A percentile compares a stretch with the other conserved stretches of the same genome.
phyloP scores from a whole-genome alignment of 2,329 filamentous ascomycete genomes.

The Cladosporium austrohemisphaericum region DNA sequence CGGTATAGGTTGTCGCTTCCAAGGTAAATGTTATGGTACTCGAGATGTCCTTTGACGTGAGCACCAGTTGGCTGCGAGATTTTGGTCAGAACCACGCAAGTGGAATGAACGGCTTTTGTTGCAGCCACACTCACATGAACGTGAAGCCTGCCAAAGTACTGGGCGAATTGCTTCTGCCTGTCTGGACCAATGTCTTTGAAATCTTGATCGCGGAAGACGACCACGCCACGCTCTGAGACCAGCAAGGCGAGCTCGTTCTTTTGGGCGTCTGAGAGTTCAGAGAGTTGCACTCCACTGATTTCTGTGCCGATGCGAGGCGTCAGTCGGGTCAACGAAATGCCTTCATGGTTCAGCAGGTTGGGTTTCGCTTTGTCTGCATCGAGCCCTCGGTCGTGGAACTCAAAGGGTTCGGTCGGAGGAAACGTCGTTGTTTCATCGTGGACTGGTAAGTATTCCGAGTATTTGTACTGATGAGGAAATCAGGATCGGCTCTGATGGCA shows the following conservation, averaged over 20 bases:
- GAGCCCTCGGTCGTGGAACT: conserved; percentile 71
- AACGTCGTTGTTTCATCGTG: not conserved
- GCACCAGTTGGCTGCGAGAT: conserved; percentile 58
- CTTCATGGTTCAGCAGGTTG: conserved; percentile 54
- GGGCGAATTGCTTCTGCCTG: conserved; percentile 18
- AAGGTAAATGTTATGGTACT: conserved; percentile 3
- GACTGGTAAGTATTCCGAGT: not conserved
- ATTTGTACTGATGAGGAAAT: not conserved
- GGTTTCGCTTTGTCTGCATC: conserved; percentile 67
- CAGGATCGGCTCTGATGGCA: too few relatives aligned
- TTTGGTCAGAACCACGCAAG: conserved; percentile 24
- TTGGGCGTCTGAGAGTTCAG: conserved; percentile 55
- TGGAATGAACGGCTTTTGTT: conserved; percentile 57
- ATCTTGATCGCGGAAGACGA: conserved; percentile 48
- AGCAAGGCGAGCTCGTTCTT: conserved; percentile 58
- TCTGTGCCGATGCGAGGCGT: conserved; percentile 47
- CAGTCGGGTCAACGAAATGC: not conserved
- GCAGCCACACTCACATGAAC: conserved; percentile 26
- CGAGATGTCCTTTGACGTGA: conserved; percentile 61
- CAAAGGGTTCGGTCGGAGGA: conserved; percentile 52
- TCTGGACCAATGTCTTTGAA: conserved; percentile 9
- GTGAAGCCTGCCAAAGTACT: conserved; percentile 19
- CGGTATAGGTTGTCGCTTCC: not conserved
- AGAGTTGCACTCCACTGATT: conserved; percentile 59
- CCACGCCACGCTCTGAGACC: conserved; percentile 60